Base-by-base conservation (phyloP, 768 basidiomycete species). In the Boletus insuetus region DNA sequence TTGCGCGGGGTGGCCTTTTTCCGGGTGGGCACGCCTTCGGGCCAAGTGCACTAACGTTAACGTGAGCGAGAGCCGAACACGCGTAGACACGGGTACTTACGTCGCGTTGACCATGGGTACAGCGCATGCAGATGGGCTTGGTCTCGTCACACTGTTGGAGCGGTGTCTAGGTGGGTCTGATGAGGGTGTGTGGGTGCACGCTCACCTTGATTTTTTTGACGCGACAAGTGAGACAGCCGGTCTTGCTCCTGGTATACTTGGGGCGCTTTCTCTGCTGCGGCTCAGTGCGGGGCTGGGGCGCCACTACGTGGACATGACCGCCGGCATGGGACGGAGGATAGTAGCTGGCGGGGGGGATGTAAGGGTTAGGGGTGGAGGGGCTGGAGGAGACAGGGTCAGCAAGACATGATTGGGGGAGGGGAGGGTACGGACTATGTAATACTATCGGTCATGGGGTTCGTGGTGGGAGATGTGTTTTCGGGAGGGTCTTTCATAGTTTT, bases 231-330 rank as follows among this genome's bases (percentile, higher is more conserved):
- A 96, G 75, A 69, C 94, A 98, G 22, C 94, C 94, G 1, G 93
- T 94, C 76, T 96, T 94, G 73, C 90, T 92, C 63, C 94, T 83
- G 58, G 91, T 93, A 64, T 95, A 95, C 78, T 97, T 97, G 46
- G 91, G 91, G 35, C 91, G 86, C 69, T 91, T 91, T 55, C 90
- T 81, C 64, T 78, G 75, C n/a, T 80, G 77, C 16, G 77, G 64
- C 24, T 77, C 87, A 35, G 72, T 73, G 49, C 80, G 78, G 51
- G 79, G 70, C 22, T 77, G 77, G 4, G 79, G 74, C 12, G 78
- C 67, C 0, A 81, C 75, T 43, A 79, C 71, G 58, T 86, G 83
- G 57, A 72, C 71, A 62, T 76, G 75, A 24, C 72, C 70, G 35
- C 52, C 42, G 3, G 54, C n/a, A 54, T 71, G 70, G 9, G 70